Evolutionary conservation across 78 protist species (phyloP).

Genomic region (Polysphondylium violaceum): DNA sequence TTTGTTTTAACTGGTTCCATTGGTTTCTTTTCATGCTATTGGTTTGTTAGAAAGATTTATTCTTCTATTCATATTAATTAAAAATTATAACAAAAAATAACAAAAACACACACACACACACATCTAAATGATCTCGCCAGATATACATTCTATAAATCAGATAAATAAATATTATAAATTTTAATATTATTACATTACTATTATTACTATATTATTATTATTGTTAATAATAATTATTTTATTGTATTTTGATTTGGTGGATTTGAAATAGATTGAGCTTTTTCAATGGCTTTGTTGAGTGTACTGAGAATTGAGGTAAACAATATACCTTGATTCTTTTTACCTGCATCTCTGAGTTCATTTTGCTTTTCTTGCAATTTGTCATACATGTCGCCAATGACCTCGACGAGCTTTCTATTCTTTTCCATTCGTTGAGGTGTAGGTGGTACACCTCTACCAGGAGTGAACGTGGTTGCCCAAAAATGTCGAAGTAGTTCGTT

Average conservation of each 20-base stretch:
- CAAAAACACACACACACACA: too few species aligned
- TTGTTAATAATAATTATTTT: too few species aligned
- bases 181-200: too few species aligned
- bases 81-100: background rate
- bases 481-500: constrained; percentile 64
- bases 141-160: too few species aligned
- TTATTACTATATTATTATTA: too few species aligned
- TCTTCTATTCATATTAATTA: constrained; percentile 79
- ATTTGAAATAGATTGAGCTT: too few species aligned
- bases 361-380: background rate
- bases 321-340: constrained; percentile 17
- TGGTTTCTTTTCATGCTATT: constrained; percentile 89
- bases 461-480: constrained; percentile 40
- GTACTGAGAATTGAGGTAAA: constrained; percentile 13
- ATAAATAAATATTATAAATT: too few species aligned
- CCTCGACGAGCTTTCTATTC: background rate
- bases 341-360: background rate
- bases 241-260: too few species aligned
- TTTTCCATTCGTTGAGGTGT: constrained; percentile 30
- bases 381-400: background rate
- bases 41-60: constrained; percentile 91
- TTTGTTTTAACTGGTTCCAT: constrained; percentile 93
- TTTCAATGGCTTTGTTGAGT: constrained; percentile 33
- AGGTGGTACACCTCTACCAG: constrained; percentile 57
- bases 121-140: too few species aligned